These are phyloP conservation scores for Pinguiococcus pyrenoidosus DNA, from an alignment of 108 stramenopile genomes.

Conservation along the genomic window DNA sequence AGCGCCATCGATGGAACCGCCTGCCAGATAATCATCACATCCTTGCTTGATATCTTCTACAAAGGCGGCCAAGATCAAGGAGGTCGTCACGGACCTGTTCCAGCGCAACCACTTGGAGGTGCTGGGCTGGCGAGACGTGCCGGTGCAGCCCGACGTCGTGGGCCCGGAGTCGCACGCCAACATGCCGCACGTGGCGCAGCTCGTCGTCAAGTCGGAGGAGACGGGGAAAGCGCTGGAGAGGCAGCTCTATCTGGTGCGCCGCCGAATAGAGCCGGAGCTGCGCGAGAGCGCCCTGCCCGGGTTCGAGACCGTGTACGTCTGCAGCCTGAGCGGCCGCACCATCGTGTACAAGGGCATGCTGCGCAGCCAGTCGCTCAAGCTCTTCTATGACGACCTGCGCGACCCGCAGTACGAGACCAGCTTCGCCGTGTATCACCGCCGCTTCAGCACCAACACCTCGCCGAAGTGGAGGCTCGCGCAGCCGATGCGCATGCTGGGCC, in stretches of 20 bases:
- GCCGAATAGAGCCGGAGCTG: conserved; percentile 6
- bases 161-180: conserved; percentile 16
- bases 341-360: conserved; percentile 40
- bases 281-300: conserved; percentile 17
- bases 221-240: conserved; percentile 19
- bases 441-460: conserved; percentile 41
- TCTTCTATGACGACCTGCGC: conserved; percentile 32
- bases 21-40: too few species aligned
- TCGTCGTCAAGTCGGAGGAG: not conserved
- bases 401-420: conserved; percentile 29
- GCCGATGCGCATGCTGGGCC: conserved; percentile 36
- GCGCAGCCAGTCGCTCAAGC: conserved; percentile 19
- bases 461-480: conserved; percentile 33
- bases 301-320: conserved; percentile 24
- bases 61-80: not conserved
- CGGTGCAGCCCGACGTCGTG: conserved; percentile 25
- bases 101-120: conserved; percentile 7
- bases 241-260: conserved; percentile 14
- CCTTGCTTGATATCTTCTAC: too few species aligned
- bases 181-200: conserved; percentile 24
- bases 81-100: conserved; percentile 4
- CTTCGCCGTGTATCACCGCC: conserved; percentile 31
- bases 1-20: too few species aligned
- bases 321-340: conserved; percentile 27
- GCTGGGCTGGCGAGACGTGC: conserved; percentile 33